A percentile compares a stretch with the other conserved stretches of the same genome.
These are phyloP conservation scores for Erysimum cheiranthoides DNA, from an alignment of 345 rosid species.

Conservation along the genomic window DNA sequence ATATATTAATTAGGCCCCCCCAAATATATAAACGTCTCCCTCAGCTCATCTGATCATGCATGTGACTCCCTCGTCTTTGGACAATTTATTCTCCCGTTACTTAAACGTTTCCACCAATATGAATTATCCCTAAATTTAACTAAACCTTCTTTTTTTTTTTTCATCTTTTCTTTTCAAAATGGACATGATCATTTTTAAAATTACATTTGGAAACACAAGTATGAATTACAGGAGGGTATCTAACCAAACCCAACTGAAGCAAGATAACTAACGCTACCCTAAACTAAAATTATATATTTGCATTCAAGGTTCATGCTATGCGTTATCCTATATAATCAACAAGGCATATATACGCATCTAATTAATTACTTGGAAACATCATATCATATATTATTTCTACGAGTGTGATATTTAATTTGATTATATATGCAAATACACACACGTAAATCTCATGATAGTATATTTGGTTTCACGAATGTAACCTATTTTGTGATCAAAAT, in stretches of 20 bases:
- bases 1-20: background rate
- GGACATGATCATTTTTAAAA: too few species aligned
- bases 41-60: background rate
- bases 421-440: too few species aligned
- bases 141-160: too few species aligned
- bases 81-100: too few species aligned
- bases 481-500: background rate
- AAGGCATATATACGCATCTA: background rate
- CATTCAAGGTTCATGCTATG: background rate
- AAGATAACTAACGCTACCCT: too few species aligned
- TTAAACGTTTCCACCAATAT: background rate
- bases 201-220: too few species aligned
- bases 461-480: conserved; percentile 6
- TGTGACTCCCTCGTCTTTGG: conserved; percentile 37
- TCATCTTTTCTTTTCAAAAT: too few species aligned
- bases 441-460: too few species aligned
- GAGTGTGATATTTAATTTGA: background rate
- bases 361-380: background rate
- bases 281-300: background rate
- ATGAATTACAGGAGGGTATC: too few species aligned
- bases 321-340: background rate
- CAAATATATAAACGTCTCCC: conserved; percentile 1
- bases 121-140: too few species aligned
- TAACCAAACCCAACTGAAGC: too few species aligned
- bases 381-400: background rate